These are phyloP conservation scores for Talinum fruticosum DNA, from an alignment of 148 eudicot species.

Conservation along the genomic window DNA sequence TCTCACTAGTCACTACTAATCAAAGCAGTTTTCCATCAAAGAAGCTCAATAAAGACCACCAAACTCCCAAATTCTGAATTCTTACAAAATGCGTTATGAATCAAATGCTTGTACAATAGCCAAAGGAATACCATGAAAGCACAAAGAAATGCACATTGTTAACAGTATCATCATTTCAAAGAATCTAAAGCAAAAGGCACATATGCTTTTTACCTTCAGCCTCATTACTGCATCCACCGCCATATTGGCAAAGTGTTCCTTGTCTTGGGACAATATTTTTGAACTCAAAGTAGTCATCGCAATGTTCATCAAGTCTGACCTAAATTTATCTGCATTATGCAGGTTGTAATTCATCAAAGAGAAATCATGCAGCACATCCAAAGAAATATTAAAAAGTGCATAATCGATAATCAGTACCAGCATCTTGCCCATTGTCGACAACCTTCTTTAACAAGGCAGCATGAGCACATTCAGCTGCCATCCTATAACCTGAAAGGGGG, in stretches of 20 bases:
- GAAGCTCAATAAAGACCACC: neutral
- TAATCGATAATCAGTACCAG: constrained; percentile 46
- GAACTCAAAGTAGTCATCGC: constrained; percentile 99
- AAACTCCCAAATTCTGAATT: neutral
- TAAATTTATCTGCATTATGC: constrained; percentile 74
- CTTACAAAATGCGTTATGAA: neutral
- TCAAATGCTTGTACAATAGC: neutral
- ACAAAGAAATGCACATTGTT: neutral
- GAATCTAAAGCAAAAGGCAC: neutral
- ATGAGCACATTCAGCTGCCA: constrained; percentile 98
- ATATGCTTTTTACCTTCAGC: constrained; percentile 52
- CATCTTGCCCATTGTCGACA: constrained; percentile 75
- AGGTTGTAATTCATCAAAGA: constrained; percentile 12
- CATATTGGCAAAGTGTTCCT: constrained; percentile 86
- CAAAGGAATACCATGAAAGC: constrained; percentile 6
- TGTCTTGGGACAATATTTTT: constrained; percentile 93
- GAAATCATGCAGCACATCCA: constrained; percentile 6
- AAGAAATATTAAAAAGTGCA: neutral
- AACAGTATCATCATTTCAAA: constrained; percentile 10
- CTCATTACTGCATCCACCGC: constrained; percentile 99
- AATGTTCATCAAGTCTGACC: constrained; percentile 87
- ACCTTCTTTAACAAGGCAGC: constrained; percentile 73
- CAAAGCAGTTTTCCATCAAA: neutral
- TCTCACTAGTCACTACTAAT: neutral
- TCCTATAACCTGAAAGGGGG: constrained; percentile 63